Conservation (phyloP, 371 early-diverging fungal species). For the Mucor racemosus region DNA sequence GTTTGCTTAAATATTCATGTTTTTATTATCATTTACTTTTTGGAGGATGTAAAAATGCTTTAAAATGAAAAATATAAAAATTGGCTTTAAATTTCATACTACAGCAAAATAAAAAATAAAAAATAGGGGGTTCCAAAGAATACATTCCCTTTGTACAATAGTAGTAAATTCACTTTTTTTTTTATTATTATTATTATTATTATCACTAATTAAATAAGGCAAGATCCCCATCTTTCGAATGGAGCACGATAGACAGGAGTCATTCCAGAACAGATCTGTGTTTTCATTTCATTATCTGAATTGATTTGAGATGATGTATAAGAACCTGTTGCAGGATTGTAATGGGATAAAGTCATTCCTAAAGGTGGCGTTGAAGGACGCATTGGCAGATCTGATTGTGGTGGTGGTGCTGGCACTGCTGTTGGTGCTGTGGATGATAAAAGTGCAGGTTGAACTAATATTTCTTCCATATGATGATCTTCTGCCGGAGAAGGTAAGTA, state of each 20-base stretch:
- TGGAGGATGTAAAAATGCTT: no score
- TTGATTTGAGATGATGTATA: slow-evolving; percentile 43
- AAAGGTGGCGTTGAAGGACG: slow-evolving; percentile 51
- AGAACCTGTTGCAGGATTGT: slow-evolving; percentile 36
- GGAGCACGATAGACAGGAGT: slow-evolving; percentile 48
- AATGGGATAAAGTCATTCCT: slow-evolving; percentile 56
- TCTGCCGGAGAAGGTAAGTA: not conserved
- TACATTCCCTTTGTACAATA: not conserved
- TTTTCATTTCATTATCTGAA: slow-evolving; percentile 32
- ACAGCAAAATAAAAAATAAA: no score
- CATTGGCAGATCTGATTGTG: slow-evolving; percentile 12
- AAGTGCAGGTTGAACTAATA: not conserved
- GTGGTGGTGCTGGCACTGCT: not conserved
- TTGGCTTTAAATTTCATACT: not conserved
- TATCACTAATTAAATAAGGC: slow-evolving; percentile 29
- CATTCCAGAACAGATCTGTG: slow-evolving; percentile 51
- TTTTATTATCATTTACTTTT: no score
- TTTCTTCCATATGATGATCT: not conserved
- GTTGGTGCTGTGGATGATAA: not conserved
- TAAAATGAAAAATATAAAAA: no score
- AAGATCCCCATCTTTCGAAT: slow-evolving; percentile 56
- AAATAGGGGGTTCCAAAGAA: not conserved
- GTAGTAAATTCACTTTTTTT: not conserved
- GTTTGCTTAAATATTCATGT: not conserved
- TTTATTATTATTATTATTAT: no score